These are phyloP conservation scores for Extremus antarcticus DNA, from an alignment of 495 filamentous ascomycete genomes.

Conservation along the genomic window DNA sequence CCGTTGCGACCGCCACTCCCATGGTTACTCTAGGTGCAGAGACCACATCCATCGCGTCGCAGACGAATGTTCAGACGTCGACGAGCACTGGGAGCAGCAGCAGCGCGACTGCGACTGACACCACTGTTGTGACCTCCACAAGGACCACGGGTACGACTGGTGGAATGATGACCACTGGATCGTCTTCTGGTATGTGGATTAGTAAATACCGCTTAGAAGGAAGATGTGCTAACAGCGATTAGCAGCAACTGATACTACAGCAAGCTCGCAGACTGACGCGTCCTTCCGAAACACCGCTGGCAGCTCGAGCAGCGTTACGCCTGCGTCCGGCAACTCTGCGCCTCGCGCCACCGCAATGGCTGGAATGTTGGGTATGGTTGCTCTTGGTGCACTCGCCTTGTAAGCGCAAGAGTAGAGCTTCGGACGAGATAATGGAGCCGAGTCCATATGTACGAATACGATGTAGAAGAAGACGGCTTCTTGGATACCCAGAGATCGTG, in stretches of 20 bases:
- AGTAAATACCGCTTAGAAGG: background rate
- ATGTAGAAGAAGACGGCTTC: background rate
- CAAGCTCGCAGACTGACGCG: background rate
- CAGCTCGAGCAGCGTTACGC: background rate
- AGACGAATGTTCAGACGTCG: background rate
- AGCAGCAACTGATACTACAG: background rate
- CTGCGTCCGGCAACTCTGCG: background rate
- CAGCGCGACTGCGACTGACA: background rate
- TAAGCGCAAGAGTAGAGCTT: no score
- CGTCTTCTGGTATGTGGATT: background rate
- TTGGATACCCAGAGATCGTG: background rate
- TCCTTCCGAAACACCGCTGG: background rate
- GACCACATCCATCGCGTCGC: slow-evolving; percentile 4
- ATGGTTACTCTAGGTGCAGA: slow-evolving; percentile 29
- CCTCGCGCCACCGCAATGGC: slow-evolving; percentile 11
- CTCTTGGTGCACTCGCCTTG: slow-evolving; percentile 12
- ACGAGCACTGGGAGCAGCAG: background rate
- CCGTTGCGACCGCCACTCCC: slow-evolving; percentile 26
- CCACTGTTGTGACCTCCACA: background rate
- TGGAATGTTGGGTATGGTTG: slow-evolving; percentile 9
- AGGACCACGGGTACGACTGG: background rate
- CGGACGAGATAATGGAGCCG: no score
- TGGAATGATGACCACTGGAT: background rate
- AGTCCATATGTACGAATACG: no score
- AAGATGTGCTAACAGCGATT: background rate